phyloP scores from a whole-genome alignment of 148 eudicot species.

The Arctostaphylos glauca region DNA sequence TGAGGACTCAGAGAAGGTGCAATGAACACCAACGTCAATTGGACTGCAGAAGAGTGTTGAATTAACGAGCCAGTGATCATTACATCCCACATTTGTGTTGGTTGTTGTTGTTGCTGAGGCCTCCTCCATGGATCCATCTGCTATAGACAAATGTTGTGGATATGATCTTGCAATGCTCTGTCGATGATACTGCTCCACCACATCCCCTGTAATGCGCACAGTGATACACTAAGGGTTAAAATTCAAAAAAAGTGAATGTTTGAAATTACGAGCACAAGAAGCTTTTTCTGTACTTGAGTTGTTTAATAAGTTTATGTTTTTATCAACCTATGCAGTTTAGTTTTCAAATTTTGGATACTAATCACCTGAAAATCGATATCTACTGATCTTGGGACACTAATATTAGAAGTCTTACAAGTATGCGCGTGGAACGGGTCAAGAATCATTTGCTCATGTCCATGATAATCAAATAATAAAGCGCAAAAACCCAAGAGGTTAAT shows the following conservation, averaged over 20 bases:
- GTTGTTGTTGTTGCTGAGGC: not conserved
- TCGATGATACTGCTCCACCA: not conserved
- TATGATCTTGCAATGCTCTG: slow-evolving; percentile 2
- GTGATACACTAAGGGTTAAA: not conserved
- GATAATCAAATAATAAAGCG: too few species aligned
- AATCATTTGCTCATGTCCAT: too few species aligned
- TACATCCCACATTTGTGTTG: slow-evolving; percentile 6
- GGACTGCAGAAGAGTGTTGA: slow-evolving; percentile 13
- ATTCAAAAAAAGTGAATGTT: not conserved
- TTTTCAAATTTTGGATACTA: too few species aligned
- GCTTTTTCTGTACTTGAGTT: too few species aligned
- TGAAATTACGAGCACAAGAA: not conserved
- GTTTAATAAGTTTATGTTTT: too few species aligned
- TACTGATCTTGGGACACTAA: too few species aligned
- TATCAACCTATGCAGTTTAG: too few species aligned
- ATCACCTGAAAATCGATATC: too few species aligned
- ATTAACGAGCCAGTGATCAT: slow-evolving; percentile 12
- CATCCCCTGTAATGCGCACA: not conserved
- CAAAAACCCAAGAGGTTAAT: too few species aligned
- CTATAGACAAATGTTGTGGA: not conserved
- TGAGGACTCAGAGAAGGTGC: slow-evolving; percentile 22
- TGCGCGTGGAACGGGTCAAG: too few species aligned
- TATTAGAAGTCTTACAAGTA: too few species aligned
- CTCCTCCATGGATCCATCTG: slow-evolving; percentile 3
- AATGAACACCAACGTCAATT: not conserved